Conservation (phyloP, 345 rosid species). For the Cardamine resedifolia region DNA sequence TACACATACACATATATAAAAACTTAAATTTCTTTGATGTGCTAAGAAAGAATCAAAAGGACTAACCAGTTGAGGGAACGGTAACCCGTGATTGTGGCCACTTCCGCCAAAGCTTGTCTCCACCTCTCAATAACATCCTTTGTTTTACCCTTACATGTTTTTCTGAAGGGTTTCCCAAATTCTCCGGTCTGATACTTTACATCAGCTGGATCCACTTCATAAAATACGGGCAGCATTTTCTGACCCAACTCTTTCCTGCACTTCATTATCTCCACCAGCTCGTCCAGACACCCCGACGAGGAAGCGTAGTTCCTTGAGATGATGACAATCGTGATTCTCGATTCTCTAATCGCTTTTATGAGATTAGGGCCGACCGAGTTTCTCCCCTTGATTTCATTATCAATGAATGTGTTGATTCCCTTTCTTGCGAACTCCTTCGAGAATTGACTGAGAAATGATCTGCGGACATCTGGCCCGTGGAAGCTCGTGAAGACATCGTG, state of each 20-base stretch:
- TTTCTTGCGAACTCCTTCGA: neutral
- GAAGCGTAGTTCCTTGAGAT: constrained; percentile 16
- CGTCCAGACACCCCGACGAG: neutral
- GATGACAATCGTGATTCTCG: neutral
- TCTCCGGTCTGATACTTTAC: neutral
- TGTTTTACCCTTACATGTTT: neutral
- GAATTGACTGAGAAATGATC: neutral
- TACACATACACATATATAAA: neutral
- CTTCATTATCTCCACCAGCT: constrained; percentile 19
- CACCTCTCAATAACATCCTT: neutral
- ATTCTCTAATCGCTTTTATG: neutral
- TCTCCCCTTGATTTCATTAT: rapidly evolving
- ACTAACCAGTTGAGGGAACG: neutral
- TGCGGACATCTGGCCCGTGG: neutral
- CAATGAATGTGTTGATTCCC: neutral
- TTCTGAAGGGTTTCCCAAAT: neutral
- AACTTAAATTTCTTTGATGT: neutral
- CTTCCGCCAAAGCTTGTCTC: neutral
- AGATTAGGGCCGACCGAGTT: neutral
- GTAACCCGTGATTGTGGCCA: neutral
- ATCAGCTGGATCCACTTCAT: neutral
- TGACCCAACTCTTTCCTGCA: neutral
- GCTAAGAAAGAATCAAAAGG: neutral
- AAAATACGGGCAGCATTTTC: neutral
- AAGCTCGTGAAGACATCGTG: neutral